Evolutionary conservation across 352 stramenopile genomes (phyloP), one percentile per base, ranked within the genome.

Genomic region (Globisporangium cylindrosporum): DNA sequence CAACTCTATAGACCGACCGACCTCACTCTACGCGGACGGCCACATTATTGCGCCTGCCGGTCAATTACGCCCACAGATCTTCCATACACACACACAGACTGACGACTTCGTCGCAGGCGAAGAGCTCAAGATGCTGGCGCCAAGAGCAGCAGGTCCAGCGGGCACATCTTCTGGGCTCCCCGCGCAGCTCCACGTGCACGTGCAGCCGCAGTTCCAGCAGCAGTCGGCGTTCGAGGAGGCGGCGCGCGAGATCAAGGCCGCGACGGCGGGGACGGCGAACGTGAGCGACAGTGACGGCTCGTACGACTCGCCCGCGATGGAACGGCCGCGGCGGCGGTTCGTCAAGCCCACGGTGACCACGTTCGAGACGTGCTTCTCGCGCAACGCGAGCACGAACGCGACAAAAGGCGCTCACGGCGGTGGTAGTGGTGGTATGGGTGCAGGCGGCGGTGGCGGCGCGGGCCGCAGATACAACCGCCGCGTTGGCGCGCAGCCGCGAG

Each of bases 301-400:
- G 15, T 38, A 66, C 61, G 12, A 32, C 41, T 48, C 38, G 38
- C 38, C 38, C 38, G 38, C 38, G 38, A 48, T 48, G 38, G 24
- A 56, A 14, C 71, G 74, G 3, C 57, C 73, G 4, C 74, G 78
- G 10, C 73, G 80, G 20, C 80, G 80, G 14, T 89, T 89, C 64
- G 71, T 82, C n/a, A 86, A 86, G 49, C 60, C 80, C 9, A 73
- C 70, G 3, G 68, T 79, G 25, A 89, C 78, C 8, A 75, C 70
- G 4, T 89, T 79, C 63, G 80, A 84, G 65, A 57, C 78, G 57
- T 83, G 72, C 18, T 83, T 89, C 70, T 86, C 76, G 1, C 70
- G 76, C 20, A 69, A 67, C 43, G 69, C 65, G 14, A 59, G 25
- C 24, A 41, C 46, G 46, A 54, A 22, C 12, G 46, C 18, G 20